Base-by-base conservation (phyloP, 2,329 filamentous ascomycete species). In the Colletotrichum acutatum region DNA sequence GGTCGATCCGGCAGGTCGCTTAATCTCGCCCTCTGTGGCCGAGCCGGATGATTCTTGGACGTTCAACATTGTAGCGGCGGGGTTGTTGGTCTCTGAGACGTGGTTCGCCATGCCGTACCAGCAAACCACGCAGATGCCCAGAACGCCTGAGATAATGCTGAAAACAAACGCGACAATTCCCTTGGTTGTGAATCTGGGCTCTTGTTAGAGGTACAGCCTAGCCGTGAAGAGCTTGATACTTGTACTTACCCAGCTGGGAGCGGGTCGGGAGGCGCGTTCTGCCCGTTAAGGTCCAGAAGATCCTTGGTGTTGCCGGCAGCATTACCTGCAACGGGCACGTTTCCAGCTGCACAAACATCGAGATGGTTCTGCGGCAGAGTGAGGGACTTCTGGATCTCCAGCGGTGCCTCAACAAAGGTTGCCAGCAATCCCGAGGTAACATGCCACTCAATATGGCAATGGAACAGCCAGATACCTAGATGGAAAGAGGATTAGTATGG, bases 391-490 rank as follows among this genome's bases (percentile, higher is more conserved):
- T 95, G 93, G 0, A 97, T 79, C 24, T 90, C 86, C 4, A 87
- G 79, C 0, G 91, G 91, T 0, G 89, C 88, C 80, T 93, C 91
- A 73, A 93, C 81, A 75, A 94, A 88, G 1, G 90, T 91, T 26
- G 90, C 88, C 3, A 90, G 84, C 3, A 94, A 85, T n/a, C 93
- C 93, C 3, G 90, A 90, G 1, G 87, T 83, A 70, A 94, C 85
- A 79, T 95, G 93, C 92, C 92, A 96, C 78, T 94, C 92, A 65
- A 95, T 92, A 79, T 96, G 94, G 81, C 93, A 95, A 82, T 95
- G 93, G 83, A 95, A 93, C 5, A 93, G 81, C 91, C 91, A 93
- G 26, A 93, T 84, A 49, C 89, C 85, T 85, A 61, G 28, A 32
- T 57, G 26, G 7, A 12, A 42, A 12, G 62, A 42, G 6, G 1